phyloP scores from a whole-genome alignment of 1,139 yeast species.

The Neolecta irregularis region DNA sequence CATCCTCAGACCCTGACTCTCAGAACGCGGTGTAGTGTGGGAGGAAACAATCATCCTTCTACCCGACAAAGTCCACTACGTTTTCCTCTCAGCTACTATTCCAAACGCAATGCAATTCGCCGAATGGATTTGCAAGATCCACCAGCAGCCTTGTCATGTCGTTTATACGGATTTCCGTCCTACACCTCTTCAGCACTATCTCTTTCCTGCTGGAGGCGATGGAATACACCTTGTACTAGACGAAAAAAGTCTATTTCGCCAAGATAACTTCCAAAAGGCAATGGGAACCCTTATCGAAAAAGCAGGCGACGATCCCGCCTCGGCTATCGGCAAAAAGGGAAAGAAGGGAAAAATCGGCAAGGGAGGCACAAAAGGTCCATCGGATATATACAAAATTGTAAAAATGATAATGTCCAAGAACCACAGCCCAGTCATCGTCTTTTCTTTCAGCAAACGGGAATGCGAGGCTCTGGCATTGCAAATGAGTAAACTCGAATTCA shows the following conservation, averaged over 20 bases:
- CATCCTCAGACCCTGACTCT: constrained; percentile 50
- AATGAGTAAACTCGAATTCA: constrained; percentile 89
- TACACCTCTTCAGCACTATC: constrained; percentile 90
- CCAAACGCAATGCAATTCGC: constrained; percentile 98
- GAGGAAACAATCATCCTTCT: constrained; percentile 91
- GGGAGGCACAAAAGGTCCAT: constrained; percentile 71
- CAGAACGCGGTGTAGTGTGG: constrained; percentile 96
- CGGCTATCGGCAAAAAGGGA: constrained; percentile 36
- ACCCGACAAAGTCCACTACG: constrained; percentile 86
- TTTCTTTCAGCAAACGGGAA: constrained; percentile 89
- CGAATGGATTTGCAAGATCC: constrained; percentile 93
- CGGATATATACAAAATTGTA: constrained; percentile 91
- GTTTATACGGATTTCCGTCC: constrained; percentile 98
- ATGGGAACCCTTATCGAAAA: constrained; percentile 83
- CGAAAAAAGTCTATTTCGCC: constrained; percentile 89
- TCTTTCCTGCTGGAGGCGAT: constrained; percentile 94
- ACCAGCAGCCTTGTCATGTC: constrained; percentile 92
- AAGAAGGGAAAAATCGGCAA: constrained; percentile 76
- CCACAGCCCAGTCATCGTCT: constrained; percentile 94
- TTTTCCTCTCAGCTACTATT: constrained; percentile 84
- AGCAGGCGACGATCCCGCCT: constrained; percentile 67
- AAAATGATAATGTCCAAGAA: constrained; percentile 94
- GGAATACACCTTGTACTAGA: constrained; percentile 96
- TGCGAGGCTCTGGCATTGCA: constrained; percentile 88
- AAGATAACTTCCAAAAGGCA: constrained; percentile 94